These are phyloP conservation scores for Blepharisma japonicum DNA, from an alignment of 73 alveolate genomes.

Conservation along the genomic window DNA sequence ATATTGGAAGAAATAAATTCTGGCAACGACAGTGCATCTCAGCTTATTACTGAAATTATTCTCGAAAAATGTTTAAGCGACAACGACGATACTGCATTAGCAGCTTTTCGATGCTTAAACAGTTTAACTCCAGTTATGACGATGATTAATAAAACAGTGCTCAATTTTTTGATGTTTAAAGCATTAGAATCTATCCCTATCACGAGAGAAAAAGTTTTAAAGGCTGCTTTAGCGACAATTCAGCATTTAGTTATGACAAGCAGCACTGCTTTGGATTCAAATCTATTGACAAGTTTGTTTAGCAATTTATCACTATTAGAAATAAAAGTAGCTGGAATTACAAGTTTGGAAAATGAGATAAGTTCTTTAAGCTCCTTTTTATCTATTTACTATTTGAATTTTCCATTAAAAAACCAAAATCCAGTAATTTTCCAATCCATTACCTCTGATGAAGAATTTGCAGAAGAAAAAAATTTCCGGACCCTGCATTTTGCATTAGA, in stretches of 20 bases:
- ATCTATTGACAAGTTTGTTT: neutral
- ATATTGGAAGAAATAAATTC: neutral
- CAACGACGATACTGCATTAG: neutral
- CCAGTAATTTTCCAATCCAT: neutral
- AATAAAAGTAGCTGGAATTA: neutral
- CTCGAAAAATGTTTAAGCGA: neutral
- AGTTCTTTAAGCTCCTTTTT: neutral
- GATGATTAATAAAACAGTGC: neutral
- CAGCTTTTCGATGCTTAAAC: neutral
- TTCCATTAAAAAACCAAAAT: neutral
- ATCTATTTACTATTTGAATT: neutral
- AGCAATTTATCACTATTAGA: neutral
- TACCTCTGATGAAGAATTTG: neutral
- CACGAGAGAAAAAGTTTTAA: neutral
- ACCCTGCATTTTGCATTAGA: conserved; percentile 16
- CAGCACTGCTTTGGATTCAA: neutral
- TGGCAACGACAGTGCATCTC: neutral
- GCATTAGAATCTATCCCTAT: neutral
- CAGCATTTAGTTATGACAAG: neutral
- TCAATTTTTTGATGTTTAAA: neutral
- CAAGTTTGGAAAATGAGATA: neutral
- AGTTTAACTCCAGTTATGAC: neutral
- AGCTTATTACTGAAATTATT: neutral
- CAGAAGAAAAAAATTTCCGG: neutral
- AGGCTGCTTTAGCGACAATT: neutral